Base-by-base conservation (phyloP, 495 filamentous ascomycete genomes). In the Aspergillus olivimuriae region DNA sequence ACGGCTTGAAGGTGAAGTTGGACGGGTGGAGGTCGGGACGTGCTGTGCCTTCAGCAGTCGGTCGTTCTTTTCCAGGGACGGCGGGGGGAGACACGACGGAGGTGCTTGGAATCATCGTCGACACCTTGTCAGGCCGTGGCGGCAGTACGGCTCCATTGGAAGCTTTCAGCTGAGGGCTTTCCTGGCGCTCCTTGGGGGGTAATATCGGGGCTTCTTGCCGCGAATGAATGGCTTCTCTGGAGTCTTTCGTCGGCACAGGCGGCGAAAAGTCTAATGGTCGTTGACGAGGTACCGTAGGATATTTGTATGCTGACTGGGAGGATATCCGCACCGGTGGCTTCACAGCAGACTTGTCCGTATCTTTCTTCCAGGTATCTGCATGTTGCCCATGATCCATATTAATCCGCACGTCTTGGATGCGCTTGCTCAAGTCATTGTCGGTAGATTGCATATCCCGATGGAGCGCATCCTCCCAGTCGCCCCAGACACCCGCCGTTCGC, bases 1-100 rank as follows among this genome's bases (percentile, higher is more conserved):
- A 82, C 2, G 91, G 83, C 41, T 84, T 83, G 68, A 97, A 96
- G 9, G 85, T 87, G 56, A 77, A 85, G 16, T 69, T 66, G n/a
- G 73, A 65, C 2, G 70, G 68, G 50, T 75, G 62, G 16, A 71
- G 61, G 18, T 66, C 67, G 15, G 52, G 45, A 18, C 45, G 62
- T 44, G 37, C 28, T 9, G 49, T 39, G 16, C 34, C 28, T 26
- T 38, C 34, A 14, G 63, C 60, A 9, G 34, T 44, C 39, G 61
- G 51, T 35, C 49, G 48, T n/a, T 64, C 35, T 17, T 65, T 63
- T 15, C 51, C 53, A 22, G 61, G 65, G 35, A 47, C 44, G 21
- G 53, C 40, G 2, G 60, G 58, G 14, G 58, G 21, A 12, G 39
- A 26, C 18, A 44, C 41, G 14, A 19, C 24, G 16, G 51, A 33